Evolutionary conservation across 768 basidiomycete species (phyloP).

Genomic region (Rhodosporidiobolus odoratus): DNA sequence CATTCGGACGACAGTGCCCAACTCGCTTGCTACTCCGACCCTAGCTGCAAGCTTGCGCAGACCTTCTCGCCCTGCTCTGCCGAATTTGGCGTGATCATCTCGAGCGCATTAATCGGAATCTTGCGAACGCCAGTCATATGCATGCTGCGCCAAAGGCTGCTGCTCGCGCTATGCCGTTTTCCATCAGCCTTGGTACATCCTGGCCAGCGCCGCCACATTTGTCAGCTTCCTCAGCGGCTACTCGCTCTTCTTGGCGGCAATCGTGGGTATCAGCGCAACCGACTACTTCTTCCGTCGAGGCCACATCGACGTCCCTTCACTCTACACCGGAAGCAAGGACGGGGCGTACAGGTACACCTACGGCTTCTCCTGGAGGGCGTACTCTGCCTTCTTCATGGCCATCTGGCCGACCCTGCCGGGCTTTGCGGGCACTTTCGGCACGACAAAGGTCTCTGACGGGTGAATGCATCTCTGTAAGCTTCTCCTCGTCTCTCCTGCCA

Average conservation of each 20-base stretch:
- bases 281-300: conserved; percentile 22
- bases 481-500: no score
- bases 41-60: no score
- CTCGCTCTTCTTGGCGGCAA: conserved; percentile 24
- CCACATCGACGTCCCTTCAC: conserved; percentile 26
- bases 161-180: no score
- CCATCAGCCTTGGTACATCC: conserved; percentile 10
- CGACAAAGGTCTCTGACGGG: not conserved
- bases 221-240: conserved; percentile 17
- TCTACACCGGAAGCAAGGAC: not conserved
- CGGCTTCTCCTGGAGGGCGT: conserved; percentile 22
- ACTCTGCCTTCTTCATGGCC: conserved; percentile 10
- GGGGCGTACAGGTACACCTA: conserved; percentile 18
- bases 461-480: conserved; percentile 25
- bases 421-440: conserved; percentile 25
- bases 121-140: no score
- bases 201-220: conserved; percentile 15
- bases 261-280: conserved; percentile 7
- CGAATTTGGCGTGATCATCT: no score
- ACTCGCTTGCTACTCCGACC: no score
- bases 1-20: no score
- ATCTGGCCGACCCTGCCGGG: conserved; percentile 27
- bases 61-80: no score
- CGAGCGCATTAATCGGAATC: no score
- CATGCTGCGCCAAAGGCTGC: no score